Evolutionary conservation across 2,329 filamentous ascomycete species (phyloP), one percentile per base, ranked within the genome.

Genomic region (Botryosphaeria agaves): DNA sequence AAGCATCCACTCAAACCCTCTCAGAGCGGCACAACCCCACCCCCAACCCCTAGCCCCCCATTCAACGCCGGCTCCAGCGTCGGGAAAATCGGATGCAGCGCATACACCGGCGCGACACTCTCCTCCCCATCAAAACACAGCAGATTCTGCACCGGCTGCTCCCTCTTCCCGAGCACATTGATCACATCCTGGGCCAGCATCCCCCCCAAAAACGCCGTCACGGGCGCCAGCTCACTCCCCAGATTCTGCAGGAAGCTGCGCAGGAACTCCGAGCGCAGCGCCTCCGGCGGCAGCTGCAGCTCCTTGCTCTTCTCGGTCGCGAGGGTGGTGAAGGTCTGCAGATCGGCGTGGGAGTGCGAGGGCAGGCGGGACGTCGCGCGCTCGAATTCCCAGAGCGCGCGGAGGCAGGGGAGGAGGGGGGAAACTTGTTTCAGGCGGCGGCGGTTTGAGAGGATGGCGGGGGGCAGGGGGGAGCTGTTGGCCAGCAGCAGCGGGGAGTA

Each of bases 71-170:
- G 8, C 25, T 7, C 25, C 25, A 15, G 8, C 25, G 14, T 8
- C 26, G 11, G n/a, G 15, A 67, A 66, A 38, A 67, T 62, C 0
- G 83, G 81, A 47, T 91, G 82, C 25, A 95, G 61, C 2, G 83
- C 68, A 49, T 89, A 93, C 40, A 89, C 74, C 2, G 73, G 73
- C 0, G 78, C 81, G 39, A 80, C 70, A 53, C 81, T 79, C 27
- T 66, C 69, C 41, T 82, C 79, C 9, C 85, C 85, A 50, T 95
- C 84, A 45, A 95, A 93, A 14, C 95, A 62, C 29, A 93, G 69
- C 50, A 93, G 72, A 52, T 98, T 98, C 57, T 98, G 89, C 25
- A 98, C 78, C 1, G 89, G 89, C 53, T 94, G 89, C 57, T 95
- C 84, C 24, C 79, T 74, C 49, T 80, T 74, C 29, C 85, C 83